Percentiles rank a stretch among this genome's conserved stretches.
Conservation (phyloP, 768 basidiomycete species). For the Kwoniella heveanensis region DNA sequence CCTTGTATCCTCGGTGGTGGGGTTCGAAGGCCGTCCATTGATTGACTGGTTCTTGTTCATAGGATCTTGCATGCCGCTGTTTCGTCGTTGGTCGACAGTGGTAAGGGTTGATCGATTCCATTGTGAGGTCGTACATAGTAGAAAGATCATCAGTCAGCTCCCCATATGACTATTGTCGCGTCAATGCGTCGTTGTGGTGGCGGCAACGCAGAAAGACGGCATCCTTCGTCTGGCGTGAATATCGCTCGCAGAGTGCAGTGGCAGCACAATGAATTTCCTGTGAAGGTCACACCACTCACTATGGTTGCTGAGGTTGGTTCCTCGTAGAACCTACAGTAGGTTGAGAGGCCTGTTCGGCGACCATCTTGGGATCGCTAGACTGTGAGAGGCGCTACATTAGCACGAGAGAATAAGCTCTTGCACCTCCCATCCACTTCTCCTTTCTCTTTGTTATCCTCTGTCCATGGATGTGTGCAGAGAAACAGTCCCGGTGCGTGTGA, state of each 20-base stretch:
- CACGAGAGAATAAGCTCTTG: not conserved
- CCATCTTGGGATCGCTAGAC: not conserved
- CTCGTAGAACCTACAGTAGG: not conserved
- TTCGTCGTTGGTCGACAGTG: no score
- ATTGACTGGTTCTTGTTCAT: slow-evolving; percentile 1
- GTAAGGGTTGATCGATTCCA: not conserved
- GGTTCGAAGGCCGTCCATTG: not conserved
- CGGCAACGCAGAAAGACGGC: no score
- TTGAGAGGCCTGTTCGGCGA: not conserved
- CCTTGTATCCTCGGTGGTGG: not conserved
- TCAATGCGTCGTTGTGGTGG: no score
- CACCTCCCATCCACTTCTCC: no score
- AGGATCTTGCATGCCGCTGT: not conserved
- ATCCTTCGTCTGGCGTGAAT: no score
- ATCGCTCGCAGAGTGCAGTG: no score
- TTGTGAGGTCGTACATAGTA: not conserved
- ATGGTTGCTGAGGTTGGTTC: not conserved
- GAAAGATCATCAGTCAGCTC: no score
- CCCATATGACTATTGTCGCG: no score
- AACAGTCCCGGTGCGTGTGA: no score
- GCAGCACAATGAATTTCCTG: no score
- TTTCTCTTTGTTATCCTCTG: no score
- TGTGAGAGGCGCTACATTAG: not conserved
- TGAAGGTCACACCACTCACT: not conserved
- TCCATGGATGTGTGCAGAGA: no score